phyloP scores from a whole-genome alignment of 1,284 basidiomycete species.

The Ganoderma lucidum region DNA sequence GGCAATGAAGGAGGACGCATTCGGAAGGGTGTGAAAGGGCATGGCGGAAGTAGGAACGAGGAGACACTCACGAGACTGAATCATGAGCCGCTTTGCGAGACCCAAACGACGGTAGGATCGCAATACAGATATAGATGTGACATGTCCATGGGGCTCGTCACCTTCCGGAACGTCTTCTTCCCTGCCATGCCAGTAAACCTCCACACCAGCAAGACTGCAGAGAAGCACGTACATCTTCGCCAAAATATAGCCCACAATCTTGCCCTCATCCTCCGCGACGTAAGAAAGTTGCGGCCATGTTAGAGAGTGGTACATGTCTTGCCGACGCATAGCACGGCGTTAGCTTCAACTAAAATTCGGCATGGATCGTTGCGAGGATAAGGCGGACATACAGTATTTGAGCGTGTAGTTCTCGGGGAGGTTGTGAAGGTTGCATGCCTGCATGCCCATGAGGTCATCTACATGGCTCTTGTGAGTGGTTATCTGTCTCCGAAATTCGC shows the following conservation, averaged over 20 bases:
- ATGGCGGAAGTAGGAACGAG: slow-evolving; percentile 6
- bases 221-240: slow-evolving; percentile 82
- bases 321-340: background rate
- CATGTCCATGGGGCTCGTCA: slow-evolving; percentile 82
- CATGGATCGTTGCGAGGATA: background rate
- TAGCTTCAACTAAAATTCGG: background rate
- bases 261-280: slow-evolving; percentile 92
- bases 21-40: background rate
- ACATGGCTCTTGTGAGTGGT: slow-evolving; percentile 46
- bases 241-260: slow-evolving; percentile 94
- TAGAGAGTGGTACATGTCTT: slow-evolving; percentile 89
- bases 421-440: slow-evolving; percentile 89
- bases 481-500: background rate
- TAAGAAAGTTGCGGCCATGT: slow-evolving; percentile 96
- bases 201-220: slow-evolving; percentile 2
- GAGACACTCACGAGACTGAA: slow-evolving; percentile 77
- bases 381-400: slow-evolving; percentile 78
- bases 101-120: slow-evolving; percentile 87
- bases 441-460: slow-evolving; percentile 87
- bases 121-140: slow-evolving; percentile 92
- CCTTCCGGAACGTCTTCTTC: slow-evolving; percentile 73
- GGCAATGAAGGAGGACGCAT: background rate
- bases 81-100: slow-evolving; percentile 89
- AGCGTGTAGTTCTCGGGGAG: slow-evolving; percentile 89
- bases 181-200: slow-evolving; percentile 47